Percentiles rank a stretch among this genome's conserved stretches.
Conservation (phyloP, 1,139 yeast genomes). For the Saccharomyces hybrid region DNA sequence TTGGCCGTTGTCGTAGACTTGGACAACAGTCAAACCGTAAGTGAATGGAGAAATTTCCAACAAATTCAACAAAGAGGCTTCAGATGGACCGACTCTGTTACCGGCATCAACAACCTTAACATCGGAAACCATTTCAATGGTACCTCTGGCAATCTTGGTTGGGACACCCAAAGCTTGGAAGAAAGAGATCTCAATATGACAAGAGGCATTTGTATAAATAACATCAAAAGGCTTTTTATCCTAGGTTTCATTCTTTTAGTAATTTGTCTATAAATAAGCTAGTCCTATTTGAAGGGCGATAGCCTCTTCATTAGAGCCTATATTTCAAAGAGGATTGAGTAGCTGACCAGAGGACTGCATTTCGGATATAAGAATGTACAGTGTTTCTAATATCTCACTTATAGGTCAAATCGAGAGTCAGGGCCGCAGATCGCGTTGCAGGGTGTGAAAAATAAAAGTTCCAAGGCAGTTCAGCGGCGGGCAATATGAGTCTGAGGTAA, state of each 20-base stretch:
- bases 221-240: not conserved
- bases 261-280: not conserved
- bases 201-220: not conserved
- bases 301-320: not conserved
- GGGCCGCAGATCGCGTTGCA: not conserved
- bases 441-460: not conserved
- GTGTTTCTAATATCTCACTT: not conserved
- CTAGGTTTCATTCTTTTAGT: not conserved
- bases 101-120: slow-evolving; percentile 89
- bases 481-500: not conserved
- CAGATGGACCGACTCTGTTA: slow-evolving; percentile 95
- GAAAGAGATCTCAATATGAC: slow-evolving; percentile 67
- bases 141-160: slow-evolving; percentile 99
- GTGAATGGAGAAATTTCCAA: slow-evolving; percentile 99
- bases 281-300: not conserved
- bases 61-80: slow-evolving; percentile 98
- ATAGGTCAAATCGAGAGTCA: not conserved
- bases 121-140: slow-evolving; percentile 97
- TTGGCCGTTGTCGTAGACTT: slow-evolving; percentile 98
- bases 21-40: slow-evolving; percentile 93
- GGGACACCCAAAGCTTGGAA: slow-evolving; percentile 99
- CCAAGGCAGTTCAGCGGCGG: not conserved
- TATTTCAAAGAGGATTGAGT: not conserved
- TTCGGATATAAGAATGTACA: not conserved
- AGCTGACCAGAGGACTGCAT: not conserved